Base-by-base conservation (phyloP, 805 yeast genomes). In the Priceomyces carsonii region DNA sequence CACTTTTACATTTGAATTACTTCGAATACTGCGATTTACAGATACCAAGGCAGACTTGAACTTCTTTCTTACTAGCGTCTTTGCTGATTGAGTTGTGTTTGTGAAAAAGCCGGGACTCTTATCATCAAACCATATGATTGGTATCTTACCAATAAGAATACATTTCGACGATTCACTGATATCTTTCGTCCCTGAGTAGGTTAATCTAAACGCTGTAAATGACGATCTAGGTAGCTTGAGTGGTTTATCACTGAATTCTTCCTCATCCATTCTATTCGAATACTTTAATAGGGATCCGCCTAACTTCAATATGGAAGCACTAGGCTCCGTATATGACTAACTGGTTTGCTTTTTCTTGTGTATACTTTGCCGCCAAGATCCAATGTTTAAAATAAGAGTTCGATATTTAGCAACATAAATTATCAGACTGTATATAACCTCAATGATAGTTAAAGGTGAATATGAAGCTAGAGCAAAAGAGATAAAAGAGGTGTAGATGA, bases 161-260 rank as follows among this genome's bases (percentile, higher is more conserved):
- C 71, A 63, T 31, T 64, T 63, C 1, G 86, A 69, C 8, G 64
- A 58, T n/a, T 63, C 60, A 16, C 77, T 61, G 5, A 85, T 51
- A 36, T 76, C 73, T 3, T 47, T 33, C 0, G 82, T 62, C 6
- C 69, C 61, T n/a, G 75, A 68, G 52, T 79, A 80, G 10, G 69
- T 57, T 17, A 85, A 59, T 26, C 85, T 63, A 39, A 71, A 77
- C 0, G 84, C 82, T 0, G 87, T 78, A 57, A 77, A 83, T 2
- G 87, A 80, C 18, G 61, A 42, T 24, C 50, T 55, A 3, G 85
- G 85, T 13, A 79, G 59, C 14, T 38, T 40, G 22, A 51, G 16
- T 8, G n/a, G 23, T 16, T 31, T 37, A 7, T 45, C 30, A 15
- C n/a, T 14, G 18, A 17, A 9, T 29, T 29, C 21, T 14, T 4